Evolutionary conservation across 192 early-diverging fungal genomes (phyloP).

Genomic region (Coemansia brasiliensis): DNA sequence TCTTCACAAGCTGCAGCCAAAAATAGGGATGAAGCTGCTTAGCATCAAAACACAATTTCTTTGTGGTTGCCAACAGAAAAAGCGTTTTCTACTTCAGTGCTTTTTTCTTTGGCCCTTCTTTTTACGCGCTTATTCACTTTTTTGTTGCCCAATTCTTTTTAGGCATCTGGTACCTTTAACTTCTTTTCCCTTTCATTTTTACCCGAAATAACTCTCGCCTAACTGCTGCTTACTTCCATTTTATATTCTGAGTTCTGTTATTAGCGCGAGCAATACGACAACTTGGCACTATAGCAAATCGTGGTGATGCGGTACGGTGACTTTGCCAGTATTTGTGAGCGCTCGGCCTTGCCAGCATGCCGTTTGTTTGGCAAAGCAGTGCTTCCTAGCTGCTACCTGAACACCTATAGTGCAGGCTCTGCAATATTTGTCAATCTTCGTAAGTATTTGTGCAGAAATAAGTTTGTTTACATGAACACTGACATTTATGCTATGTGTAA

Average conservation of each 20-base stretch:
- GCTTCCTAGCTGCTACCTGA: slow-evolving; percentile 34
- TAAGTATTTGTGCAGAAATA: slow-evolving; percentile 13
- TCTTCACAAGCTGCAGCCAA: too few relatives aligned
- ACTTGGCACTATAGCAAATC: neutral
- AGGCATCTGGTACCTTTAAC: neutral
- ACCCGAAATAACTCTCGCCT: neutral
- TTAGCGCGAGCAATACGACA: neutral
- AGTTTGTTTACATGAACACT: slow-evolving; percentile 3
- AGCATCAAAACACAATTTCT: too few relatives aligned
- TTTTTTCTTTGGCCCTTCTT: slow-evolving; percentile 7
- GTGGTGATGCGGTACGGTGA: slow-evolving; percentile 53
- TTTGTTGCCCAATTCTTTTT: slow-evolving; percentile 5
- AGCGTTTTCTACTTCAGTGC: neutral
- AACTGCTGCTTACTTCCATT: too few relatives aligned
- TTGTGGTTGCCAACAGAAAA: neutral
- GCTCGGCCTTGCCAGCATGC: slow-evolving; percentile 49
- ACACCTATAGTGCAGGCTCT: slow-evolving; percentile 22
- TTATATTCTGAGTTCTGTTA: neutral
- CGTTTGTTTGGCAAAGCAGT: slow-evolving; percentile 43
- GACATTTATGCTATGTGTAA: neutral
- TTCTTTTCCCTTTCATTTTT: slow-evolving; percentile 5
- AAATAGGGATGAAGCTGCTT: too few relatives aligned
- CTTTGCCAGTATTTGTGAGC: slow-evolving; percentile 52
- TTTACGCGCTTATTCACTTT: slow-evolving; percentile 2
- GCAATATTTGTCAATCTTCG: slow-evolving; percentile 43